Evolutionary conservation across 164 flowering plant genomes (phyloP), one percentile per base, ranked within the genome.

Genomic region (Magnolia kwangsiensis): DNA sequence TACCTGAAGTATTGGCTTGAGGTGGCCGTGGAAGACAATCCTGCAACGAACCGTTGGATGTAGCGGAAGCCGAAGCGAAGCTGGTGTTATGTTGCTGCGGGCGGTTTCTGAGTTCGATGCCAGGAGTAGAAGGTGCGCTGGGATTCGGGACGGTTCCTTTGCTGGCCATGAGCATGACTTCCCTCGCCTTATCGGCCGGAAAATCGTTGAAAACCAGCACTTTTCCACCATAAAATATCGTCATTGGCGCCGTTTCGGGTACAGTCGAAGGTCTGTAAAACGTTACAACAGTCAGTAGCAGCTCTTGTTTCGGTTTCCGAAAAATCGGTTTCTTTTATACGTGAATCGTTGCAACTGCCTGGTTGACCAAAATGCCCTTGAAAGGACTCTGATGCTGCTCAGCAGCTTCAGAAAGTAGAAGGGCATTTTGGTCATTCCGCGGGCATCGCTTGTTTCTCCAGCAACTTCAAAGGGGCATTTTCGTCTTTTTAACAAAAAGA

Each of bases 151-250:
- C 59, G 51, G 72, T 74, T 8, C 82, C 83, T 72, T 81, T 82
- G 78, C 85, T 76, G 0, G 96, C 95, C 7, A 91, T 68, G 21
- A 59, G 76, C 94, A 95, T 88, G 51, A 81, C 49, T 55, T 87
- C 89, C 73, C 71, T 81, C 9, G 85, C 95, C 78, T 87, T 90
- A 0, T 90, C 93, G 0, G 86, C 81, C 0, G 92, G 87, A 20
- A 89, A 84, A 68, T 87, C 85, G 51, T 91, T 80, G 65, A 85
- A 90, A 2, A 90, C 91, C 4, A 86, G n/a, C 13, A 90, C 90
- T 77, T 79, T 80, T 29, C 96, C 96, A 1, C 37, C 87, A 71
- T 89, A 92, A 29, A 92, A 92, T 45, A 92, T 91, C 0, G 97
- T 92, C 91, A 92, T 71, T 49, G 79, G 89, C 16, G 93, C 75